These are phyloP conservation scores for Kodamaea anthophila DNA, from an alignment of 1,139 yeast species.

Conservation along the genomic window DNA sequence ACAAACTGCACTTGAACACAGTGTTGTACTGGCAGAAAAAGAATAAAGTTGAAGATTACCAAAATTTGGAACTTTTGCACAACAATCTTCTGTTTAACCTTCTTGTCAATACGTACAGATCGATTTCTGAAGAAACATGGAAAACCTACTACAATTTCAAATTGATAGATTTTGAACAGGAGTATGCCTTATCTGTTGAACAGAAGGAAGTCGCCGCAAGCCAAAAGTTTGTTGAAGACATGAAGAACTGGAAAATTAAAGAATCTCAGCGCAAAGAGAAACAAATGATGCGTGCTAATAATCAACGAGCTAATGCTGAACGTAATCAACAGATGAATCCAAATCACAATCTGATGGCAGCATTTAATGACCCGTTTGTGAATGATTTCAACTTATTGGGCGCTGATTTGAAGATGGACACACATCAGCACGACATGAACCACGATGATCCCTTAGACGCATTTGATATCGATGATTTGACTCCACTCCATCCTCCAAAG, in stretches of 20 bases:
- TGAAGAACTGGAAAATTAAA: constrained; percentile 15
- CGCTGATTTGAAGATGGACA: constrained; percentile 6
- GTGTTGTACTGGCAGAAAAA: constrained; percentile 25
- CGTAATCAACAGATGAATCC: constrained; percentile 8
- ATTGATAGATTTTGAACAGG: constrained; percentile 35
- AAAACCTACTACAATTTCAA: constrained; percentile 34
- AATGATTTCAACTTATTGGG: constrained; percentile 10
- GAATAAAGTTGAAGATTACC: constrained; percentile 33
- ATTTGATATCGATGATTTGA: constrained; percentile 8
- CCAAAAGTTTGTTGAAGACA: constrained; percentile 11
- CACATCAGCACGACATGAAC: constrained; percentile 7
- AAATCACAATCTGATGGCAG: constrained; percentile 13
- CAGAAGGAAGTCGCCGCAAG: constrained; percentile 9
- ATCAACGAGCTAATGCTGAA: constrained; percentile 5
- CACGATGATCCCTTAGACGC: constrained; percentile 8
- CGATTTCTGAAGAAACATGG: constrained; percentile 38
- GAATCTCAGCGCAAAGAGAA: constrained; percentile 17
- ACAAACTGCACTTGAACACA: constrained; percentile 27
- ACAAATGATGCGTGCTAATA: constrained; percentile 9
- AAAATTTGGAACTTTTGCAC: constrained; percentile 41
- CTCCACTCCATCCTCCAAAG: constrained; percentile 17
- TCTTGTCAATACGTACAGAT: constrained; percentile 36
- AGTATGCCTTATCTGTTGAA: constrained; percentile 18
- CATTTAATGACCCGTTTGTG: constrained; percentile 18
- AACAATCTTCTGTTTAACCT: constrained; percentile 39